A percentile compares a stretch with the other conserved stretches of the same genome.
Evolutionary conservation across 345 rosid species (phyloP).

Genomic region (Psidium friedrichsthalianum): DNA sequence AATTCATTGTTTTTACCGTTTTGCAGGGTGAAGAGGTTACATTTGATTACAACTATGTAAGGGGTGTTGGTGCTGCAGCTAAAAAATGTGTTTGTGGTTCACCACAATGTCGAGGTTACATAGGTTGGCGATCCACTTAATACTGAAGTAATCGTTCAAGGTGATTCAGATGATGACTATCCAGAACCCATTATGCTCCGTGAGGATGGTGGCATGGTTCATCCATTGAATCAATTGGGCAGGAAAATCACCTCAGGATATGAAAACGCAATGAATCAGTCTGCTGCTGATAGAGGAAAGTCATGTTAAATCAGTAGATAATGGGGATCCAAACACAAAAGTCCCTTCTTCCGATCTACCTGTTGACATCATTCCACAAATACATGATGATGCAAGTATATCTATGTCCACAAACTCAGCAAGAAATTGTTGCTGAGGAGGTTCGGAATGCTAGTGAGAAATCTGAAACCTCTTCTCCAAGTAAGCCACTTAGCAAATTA

Average conservation of each 20-base stretch:
- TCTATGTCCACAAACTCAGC: slow-evolving; percentile 20
- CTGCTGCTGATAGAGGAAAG: slow-evolving; percentile 20
- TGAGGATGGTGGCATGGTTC: slow-evolving; percentile 49
- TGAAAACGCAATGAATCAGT: slow-evolving; percentile 16
- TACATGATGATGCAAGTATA: slow-evolving; percentile 14
- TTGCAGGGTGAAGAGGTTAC: slow-evolving; percentile 86
- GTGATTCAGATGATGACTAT: slow-evolving; percentile 97
- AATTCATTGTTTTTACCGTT: not conserved
- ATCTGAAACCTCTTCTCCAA: slow-evolving; percentile 14
- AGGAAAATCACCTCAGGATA: slow-evolving; percentile 9
- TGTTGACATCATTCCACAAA: slow-evolving; percentile 11
- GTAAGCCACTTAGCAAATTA: slow-evolving; percentile 16
- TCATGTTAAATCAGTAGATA: slow-evolving; percentile 13
- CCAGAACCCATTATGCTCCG: slow-evolving; percentile 76
- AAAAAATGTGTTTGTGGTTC: slow-evolving; percentile 92
- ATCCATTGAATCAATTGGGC: slow-evolving; percentile 14
- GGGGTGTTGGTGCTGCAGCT: slow-evolving; percentile 99
- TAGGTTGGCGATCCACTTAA: slow-evolving; percentile 84
- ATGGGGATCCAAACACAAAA: slow-evolving; percentile 16
- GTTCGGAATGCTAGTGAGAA: slow-evolving; percentile 1
- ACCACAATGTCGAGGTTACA: slow-evolving; percentile 81
- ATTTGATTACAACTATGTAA: slow-evolving; percentile 95
- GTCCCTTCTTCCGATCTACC: slow-evolving; percentile 17
- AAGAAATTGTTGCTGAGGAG: slow-evolving; percentile 26
- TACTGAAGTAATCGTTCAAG: slow-evolving; percentile 72